Conservation (phyloP, 305 asterid genomes). For the Fraxinus latifolia region DNA sequence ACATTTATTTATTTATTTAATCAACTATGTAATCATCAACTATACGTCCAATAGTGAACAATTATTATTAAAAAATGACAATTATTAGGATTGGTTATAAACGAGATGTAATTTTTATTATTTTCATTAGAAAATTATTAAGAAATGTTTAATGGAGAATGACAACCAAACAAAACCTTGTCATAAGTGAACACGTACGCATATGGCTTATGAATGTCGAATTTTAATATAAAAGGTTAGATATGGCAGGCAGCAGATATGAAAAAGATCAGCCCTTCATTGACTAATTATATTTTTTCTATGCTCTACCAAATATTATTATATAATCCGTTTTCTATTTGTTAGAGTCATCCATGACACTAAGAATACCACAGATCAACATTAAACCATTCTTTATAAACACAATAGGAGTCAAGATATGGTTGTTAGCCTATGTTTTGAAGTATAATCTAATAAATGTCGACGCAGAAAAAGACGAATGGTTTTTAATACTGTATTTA, state of each 20-base stretch:
- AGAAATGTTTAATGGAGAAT: constrained; percentile 17
- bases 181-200: constrained; percentile 37
- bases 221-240: constrained; percentile 20
- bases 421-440: constrained; percentile 32
- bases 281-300: constrained; percentile 1
- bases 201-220: constrained; percentile 19
- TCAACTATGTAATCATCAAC: constrained; percentile 2
- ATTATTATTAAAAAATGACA: neutral
- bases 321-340: constrained; percentile 31
- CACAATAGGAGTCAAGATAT: neutral
- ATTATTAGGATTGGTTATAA: neutral
- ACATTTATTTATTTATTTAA: neutral
- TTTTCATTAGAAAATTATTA: neutral
- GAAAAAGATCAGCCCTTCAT: constrained; percentile 28
- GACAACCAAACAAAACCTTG: constrained; percentile 34
- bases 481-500: neutral
- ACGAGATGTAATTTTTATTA: neutral
- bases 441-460: neutral
- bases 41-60: constrained; percentile 2
- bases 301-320: constrained; percentile 28
- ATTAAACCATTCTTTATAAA: constrained; percentile 1
- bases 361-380: constrained; percentile 24
- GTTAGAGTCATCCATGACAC: constrained; percentile 64
- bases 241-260: constrained; percentile 30
- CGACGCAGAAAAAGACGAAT: neutral